Percentiles rank a stretch among this genome's conserved stretches.
Evolutionary conservation across 306 rosid species (phyloP).

Genomic region (Acmispon strigosus): DNA sequence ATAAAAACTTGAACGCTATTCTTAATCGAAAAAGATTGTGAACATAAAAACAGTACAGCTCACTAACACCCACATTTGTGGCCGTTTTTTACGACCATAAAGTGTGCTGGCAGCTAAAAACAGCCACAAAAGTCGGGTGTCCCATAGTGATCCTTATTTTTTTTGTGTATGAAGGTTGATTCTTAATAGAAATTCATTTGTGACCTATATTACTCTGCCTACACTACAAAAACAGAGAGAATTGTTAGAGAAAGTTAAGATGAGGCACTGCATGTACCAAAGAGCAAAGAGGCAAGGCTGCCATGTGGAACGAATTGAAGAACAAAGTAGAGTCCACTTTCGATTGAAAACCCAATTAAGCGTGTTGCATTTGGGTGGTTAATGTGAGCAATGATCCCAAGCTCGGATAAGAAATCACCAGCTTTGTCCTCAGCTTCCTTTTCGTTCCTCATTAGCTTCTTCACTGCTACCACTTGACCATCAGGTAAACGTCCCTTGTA

Average conservation of each 20-base stretch:
- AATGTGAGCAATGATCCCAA: constrained; percentile 90
- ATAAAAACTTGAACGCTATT: too few relatives aligned
- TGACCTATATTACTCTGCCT: too few relatives aligned
- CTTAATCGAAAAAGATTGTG: too few relatives aligned
- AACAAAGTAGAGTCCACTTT: constrained; percentile 71
- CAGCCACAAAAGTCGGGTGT: too few relatives aligned
- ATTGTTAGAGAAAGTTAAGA: neutral
- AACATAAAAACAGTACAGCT: too few relatives aligned
- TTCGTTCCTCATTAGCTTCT: constrained; percentile 62
- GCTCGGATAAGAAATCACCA: constrained; percentile 77
- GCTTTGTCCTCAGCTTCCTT: constrained; percentile 59
- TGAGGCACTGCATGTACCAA: constrained; percentile 38
- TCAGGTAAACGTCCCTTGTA: constrained; percentile 59
- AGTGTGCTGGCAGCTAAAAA: too few relatives aligned
- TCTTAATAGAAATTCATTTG: too few relatives aligned
- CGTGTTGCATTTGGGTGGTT: constrained; percentile 76
- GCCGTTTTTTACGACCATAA: too few relatives aligned
- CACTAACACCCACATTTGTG: too few relatives aligned
- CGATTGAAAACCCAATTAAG: constrained; percentile 76
- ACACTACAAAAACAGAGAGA: too few relatives aligned
- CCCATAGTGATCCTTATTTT: too few relatives aligned
- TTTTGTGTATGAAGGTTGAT: too few relatives aligned
- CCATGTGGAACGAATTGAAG: constrained; percentile 68
- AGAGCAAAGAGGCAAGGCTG: constrained; percentile 79
- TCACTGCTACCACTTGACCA: constrained; percentile 76